These are phyloP conservation scores for Microascus cirrosus DNA, from an alignment of 2,329 filamentous ascomycete genomes.

Conservation along the genomic window DNA sequence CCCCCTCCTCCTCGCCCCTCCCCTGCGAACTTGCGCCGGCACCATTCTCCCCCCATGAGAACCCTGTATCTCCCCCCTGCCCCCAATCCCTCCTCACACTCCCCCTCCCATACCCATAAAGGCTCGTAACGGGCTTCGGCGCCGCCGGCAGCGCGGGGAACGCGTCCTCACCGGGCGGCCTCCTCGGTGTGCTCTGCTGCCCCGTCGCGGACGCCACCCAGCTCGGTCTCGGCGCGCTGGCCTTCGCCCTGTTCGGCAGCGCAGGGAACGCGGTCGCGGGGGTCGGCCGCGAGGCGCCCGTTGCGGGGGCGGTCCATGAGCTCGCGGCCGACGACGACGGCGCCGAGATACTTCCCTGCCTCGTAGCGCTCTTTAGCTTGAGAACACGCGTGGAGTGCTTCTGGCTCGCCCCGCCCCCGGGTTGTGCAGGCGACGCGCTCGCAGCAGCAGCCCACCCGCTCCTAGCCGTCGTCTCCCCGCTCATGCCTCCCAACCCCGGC, in stretches of 20 bases:
- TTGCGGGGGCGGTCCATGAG: conserved; percentile 13
- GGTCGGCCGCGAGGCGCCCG: conserved; percentile 8
- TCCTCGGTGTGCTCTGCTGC: conserved; percentile 8
- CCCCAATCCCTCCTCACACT: conserved; percentile 43
- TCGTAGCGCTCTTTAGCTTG: conserved; percentile 48
- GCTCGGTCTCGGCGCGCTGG: conserved; percentile 4
- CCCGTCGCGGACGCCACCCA: conserved; percentile 11
- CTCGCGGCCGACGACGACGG: conserved; percentile 10
- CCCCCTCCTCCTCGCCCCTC: conserved; percentile 14
- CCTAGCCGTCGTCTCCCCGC: conserved; percentile 44
- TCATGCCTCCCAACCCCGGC: conserved; percentile 61
- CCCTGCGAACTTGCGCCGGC: no score
- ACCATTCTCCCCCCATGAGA: conserved; percentile 35
- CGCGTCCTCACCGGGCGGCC: conserved; percentile 38
- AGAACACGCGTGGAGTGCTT: conserved; percentile 43
- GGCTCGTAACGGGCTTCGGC: conserved; percentile 53
- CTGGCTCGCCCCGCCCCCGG: conserved; percentile 25
- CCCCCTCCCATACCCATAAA: conserved; percentile 49
- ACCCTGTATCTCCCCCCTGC: conserved; percentile 32
- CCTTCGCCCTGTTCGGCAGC: conserved; percentile 17
- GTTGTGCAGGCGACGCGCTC: conserved; percentile 38
- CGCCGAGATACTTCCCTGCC: conserved; percentile 17
- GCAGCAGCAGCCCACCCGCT: conserved; percentile 52
- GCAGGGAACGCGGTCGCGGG: conserved; percentile 28
- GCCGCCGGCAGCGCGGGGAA: conserved; percentile 79